These are phyloP conservation scores for Rosellinia necatrix DNA, from an alignment of 2,329 filamentous ascomycete species.

Conservation along the genomic window DNA sequence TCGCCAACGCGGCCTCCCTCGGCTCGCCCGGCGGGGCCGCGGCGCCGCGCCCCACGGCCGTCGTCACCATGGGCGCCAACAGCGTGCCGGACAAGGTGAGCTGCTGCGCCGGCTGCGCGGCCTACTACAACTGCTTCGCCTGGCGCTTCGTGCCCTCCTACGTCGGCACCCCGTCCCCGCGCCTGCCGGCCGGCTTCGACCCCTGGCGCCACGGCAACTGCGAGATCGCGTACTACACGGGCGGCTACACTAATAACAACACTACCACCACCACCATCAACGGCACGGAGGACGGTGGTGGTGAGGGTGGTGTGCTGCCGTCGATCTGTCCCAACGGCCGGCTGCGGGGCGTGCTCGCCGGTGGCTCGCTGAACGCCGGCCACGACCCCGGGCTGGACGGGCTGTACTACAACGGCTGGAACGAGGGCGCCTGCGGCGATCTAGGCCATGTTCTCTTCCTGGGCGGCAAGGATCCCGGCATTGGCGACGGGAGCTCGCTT, in stretches of 20 bases:
- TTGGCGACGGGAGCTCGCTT: conserved; percentile 25
- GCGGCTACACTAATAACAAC: too few species aligned
- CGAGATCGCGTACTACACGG: conserved; percentile 37
- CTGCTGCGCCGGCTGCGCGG: conserved; percentile 39
- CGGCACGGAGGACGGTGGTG: conserved; percentile 2
- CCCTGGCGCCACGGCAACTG: conserved; percentile 40
- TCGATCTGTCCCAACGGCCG: conserved; percentile 32
- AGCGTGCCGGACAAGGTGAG: conserved; percentile 37
- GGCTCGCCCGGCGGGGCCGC: conserved; percentile 6
- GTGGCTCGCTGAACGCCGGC: conserved; percentile 25
- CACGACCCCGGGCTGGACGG: conserved; percentile 27
- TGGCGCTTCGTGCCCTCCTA: conserved; percentile 39
- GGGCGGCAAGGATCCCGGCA: conserved; percentile 30
- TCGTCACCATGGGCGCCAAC: conserved; percentile 31
- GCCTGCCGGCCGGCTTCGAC: conserved; percentile 39
- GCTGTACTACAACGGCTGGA: conserved; percentile 41
- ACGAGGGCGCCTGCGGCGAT: conserved; percentile 37
- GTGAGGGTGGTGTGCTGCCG: conserved; percentile 10
- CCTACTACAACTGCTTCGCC: conserved; percentile 40
- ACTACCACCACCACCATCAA: too few species aligned
- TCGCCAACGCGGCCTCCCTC: conserved; percentile 33
- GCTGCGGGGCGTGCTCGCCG: conserved; percentile 22
- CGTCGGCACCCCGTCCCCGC: conserved; percentile 26
- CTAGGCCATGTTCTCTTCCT: conserved; percentile 29
- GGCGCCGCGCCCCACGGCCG: conserved; percentile 28